Evolutionary conservation across 2,329 filamentous ascomycete genomes (phyloP).

Genomic region (Tothia fuscella): DNA sequence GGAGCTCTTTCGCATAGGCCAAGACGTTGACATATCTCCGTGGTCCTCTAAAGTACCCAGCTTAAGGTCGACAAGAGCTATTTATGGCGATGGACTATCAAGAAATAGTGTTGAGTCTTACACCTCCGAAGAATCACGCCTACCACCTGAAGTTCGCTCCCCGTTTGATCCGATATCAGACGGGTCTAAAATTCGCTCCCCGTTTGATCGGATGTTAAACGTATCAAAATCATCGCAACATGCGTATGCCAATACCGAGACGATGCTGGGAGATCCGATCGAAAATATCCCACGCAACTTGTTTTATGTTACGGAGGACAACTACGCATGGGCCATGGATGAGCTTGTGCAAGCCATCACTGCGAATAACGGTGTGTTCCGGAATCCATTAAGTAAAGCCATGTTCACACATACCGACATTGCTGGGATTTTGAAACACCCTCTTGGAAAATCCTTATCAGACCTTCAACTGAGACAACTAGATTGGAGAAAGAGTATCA

Average conservation of each 20-base stretch:
- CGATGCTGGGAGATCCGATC: constrained; percentile 11
- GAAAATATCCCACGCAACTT: constrained; percentile 9
- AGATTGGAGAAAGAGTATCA: constrained; percentile 16
- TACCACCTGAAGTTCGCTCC: too few relatives aligned
- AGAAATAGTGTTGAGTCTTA: too few relatives aligned
- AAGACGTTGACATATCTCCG: too few relatives aligned
- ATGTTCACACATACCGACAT: constrained; percentile 19
- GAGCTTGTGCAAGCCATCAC: constrained; percentile 14
- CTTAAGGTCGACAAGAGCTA: too few relatives aligned
- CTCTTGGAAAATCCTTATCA: constrained; percentile 15
- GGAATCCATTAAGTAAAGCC: constrained; percentile 19
- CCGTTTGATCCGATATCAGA: too few relatives aligned
- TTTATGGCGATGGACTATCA: too few relatives aligned
- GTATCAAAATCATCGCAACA: too few relatives aligned
- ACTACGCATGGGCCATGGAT: constrained; percentile 13
- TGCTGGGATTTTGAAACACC: constrained; percentile 17
- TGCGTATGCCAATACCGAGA: constrained; percentile 12
- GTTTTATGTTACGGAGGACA: constrained; percentile 12
- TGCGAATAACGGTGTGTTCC: constrained; percentile 18
- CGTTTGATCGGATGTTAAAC: too few relatives aligned
- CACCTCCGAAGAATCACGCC: too few relatives aligned
- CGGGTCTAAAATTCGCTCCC: too few relatives aligned
- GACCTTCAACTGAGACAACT: constrained; percentile 15
- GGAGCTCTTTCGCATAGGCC: too few relatives aligned
- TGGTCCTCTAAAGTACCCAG: too few relatives aligned